Evolutionary conservation across 768 basidiomycete species (phyloP), one percentile per base, ranked within the genome.

Genomic region (Glaciozyma martinii): DNA sequence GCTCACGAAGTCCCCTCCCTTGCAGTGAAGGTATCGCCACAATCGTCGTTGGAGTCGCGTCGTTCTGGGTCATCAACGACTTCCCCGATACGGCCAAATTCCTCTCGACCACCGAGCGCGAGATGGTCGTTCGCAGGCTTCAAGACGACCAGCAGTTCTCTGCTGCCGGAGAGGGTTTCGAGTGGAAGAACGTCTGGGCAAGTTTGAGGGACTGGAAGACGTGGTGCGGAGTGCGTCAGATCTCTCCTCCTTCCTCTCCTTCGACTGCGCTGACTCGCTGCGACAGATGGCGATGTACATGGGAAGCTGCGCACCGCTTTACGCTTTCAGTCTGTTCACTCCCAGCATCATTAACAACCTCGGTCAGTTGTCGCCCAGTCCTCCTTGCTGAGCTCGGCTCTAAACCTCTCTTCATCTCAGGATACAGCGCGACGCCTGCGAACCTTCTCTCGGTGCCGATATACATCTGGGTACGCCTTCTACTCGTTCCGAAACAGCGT

Each of bases 41-140:
- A 2, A 25, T 49, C n/a, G 47, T 49, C 47, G 23, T 49, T 6
- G 47, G 47, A 5, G 19, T 49, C 21, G 23, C 25, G 15, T 49
- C 47, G 21, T 49, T 49, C 47, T 49, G 47, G 47, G 47, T 49
- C 3, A 25, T 49, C 25, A 21, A 19, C 23, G 47, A 49, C 74
- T 90, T 89, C 76, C 88, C 88, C 5, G 86, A 89, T 71, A 86
- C 83, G 1, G 88, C 87, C 32, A 86, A 81, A 68, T 89, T 89
- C 78, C 79, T 90, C 9, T 81, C 80, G n/a, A 85, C 86, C 69
- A 81, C 78, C 4, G 88, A 89, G 76, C 79, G 86, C 81, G 73
- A 56, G 79, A 79, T 85, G 25, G 80, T 87, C 59, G 79, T 88
- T 60, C 80, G 83, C 29, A 79, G 86, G 25, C 78, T 89, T 43